A percentile compares a stretch with the other conserved stretches of the same genome.
Conservation (phyloP, 345 rosid species). For the Hibiscus trionum region DNA sequence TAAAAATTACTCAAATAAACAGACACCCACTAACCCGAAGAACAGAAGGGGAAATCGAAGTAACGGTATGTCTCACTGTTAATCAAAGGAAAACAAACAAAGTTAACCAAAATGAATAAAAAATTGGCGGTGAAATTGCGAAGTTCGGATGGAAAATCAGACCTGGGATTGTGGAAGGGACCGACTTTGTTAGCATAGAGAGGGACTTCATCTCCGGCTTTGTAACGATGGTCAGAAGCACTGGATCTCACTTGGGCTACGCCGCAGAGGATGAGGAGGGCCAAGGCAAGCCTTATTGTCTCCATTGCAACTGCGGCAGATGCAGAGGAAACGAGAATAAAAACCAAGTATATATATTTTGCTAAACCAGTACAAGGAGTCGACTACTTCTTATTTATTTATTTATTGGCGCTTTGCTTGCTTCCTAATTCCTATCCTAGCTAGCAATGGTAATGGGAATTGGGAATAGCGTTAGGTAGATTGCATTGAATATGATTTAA, state of each 20-base stretch:
- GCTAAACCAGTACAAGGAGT: background rate
- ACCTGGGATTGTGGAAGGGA: conserved; percentile 39
- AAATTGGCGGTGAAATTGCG: background rate
- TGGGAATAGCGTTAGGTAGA: background rate
- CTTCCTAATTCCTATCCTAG: background rate
- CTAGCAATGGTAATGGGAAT: background rate
- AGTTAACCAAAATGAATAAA: background rate
- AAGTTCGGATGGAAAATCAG: background rate
- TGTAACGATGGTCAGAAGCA: conserved; percentile 32
- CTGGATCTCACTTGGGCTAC: conserved; percentile 19
- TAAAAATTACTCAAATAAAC: background rate
- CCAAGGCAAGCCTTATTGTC: conserved; percentile 7
- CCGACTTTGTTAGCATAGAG: conserved; percentile 33
- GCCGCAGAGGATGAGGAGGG: conserved; percentile 6
- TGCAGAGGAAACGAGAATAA: background rate
- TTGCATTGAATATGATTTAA: background rate
- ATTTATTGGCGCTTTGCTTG: background rate
- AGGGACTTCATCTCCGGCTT: conserved; percentile 22
- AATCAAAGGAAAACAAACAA: background rate
- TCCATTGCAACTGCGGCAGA: background rate
- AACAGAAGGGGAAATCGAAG: conserved; percentile 30
- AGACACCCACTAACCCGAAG: conserved; percentile 15
- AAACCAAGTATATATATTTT: too few species aligned
- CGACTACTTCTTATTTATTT: background rate
- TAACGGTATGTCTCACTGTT: conserved; percentile 32